Base-by-base conservation (phyloP, 192 early-diverging fungal species). In the Coemansia sp. region DNA sequence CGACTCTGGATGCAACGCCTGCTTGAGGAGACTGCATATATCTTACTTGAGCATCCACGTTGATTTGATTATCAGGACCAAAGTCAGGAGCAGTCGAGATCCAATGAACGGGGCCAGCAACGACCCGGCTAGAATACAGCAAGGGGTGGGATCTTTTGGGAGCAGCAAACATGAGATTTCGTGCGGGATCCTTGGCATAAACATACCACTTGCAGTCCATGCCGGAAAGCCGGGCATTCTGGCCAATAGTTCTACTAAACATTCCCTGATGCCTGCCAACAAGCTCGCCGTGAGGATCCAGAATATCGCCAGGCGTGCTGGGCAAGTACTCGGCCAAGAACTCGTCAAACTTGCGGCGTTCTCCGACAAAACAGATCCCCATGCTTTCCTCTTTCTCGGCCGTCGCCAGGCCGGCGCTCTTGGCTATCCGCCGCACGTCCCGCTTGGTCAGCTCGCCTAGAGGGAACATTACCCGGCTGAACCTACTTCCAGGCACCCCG, bases 321-420 rank as follows among this genome's bases (percentile, higher is more conserved):
- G 69, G 77, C 17, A 87, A 39, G 51, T 81, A 90, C 46, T 80
- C 81, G 37, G 71, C 75, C 66, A 93, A 53, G 55, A 98, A 96
- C 14, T 85, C 80, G 5, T 86, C 80, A 71, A 93, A 98, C 21
- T 69, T 64, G 1, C 76, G 76, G 2, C 86, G 80, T 57, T 93
- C 86, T 6, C 93, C 93, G 3, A 98, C 85, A 82, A 98, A 96
- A 52, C 95, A 98, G 15, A 98, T 92, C 0, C 95, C 95, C 91
- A 94, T 94, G 61, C 90, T 93, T 64, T 98, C 95, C 66, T 90
- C 89, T 31, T 73, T 74, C 0, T 85, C 76, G 0, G 86, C 84
- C 1, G 80, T 85, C 3, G 60, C 44, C 11, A 98, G 71, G 1
- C 81, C 78, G 4, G 67, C 38, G 11, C 74, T 57, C 1, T 51